Conservation (phyloP, 1,139 yeast genomes). For the Blastobotrys niveus region DNA sequence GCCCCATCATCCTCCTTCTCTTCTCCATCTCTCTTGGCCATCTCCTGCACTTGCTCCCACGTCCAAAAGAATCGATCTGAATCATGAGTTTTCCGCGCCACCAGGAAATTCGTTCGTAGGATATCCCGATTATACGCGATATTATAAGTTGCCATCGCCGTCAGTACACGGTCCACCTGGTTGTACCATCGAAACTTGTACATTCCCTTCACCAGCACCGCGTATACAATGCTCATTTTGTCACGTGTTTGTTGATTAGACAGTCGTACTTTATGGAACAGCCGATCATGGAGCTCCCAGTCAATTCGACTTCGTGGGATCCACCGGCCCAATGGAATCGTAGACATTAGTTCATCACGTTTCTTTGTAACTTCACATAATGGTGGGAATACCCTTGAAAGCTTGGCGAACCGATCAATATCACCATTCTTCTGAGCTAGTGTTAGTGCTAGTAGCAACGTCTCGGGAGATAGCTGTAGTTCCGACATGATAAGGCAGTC, state of each 20-base stretch:
- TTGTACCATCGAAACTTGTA: constrained; percentile 21
- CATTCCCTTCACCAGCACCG: constrained; percentile 16
- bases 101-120: constrained; percentile 22
- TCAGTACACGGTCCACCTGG: constrained; percentile 23
- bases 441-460: constrained; percentile 20
- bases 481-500: constrained; percentile 24
- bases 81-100: constrained; percentile 22
- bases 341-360: constrained; percentile 8
- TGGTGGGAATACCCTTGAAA: constrained; percentile 19
- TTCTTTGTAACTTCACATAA: neutral
- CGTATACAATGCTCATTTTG: too few relatives aligned
- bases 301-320: constrained; percentile 5
- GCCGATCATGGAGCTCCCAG: constrained; percentile 5
- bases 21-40: too few relatives aligned
- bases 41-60: constrained; percentile 16
- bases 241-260: too few relatives aligned
- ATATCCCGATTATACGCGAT: constrained; percentile 20
- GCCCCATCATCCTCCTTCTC: too few relatives aligned
- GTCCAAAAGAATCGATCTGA: constrained; percentile 25
- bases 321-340: constrained; percentile 8
- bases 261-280: constrained; percentile 17
- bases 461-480: constrained; percentile 20
- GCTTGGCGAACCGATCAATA: constrained; percentile 17
- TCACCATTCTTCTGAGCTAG: constrained; percentile 22
- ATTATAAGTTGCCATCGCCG: constrained; percentile 20